Evolutionary conservation across 345 rosid species (phyloP).

Genomic region (Eucalyptus melliodora): DNA sequence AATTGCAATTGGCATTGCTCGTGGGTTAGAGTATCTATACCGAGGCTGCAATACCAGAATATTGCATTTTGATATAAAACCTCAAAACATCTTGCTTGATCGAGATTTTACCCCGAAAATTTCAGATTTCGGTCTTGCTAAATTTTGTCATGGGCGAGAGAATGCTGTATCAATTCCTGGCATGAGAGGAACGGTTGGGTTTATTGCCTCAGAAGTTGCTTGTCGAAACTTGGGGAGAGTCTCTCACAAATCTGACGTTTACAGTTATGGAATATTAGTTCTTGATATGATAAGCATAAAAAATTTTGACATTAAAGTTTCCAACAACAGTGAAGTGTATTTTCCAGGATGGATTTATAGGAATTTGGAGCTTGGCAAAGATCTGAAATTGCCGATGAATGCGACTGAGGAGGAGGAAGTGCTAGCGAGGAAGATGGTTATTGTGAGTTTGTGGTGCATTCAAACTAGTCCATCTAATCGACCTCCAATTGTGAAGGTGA

Average conservation of each 20-base stretch:
- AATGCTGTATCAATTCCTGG: background rate
- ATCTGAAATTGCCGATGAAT: background rate
- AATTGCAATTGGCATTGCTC: background rate
- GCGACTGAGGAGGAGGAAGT: no score
- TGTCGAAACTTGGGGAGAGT: slow-evolving; percentile 14
- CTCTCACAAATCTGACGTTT: slow-evolving; percentile 30
- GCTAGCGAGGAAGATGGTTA: no score
- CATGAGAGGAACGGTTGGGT: slow-evolving; percentile 14
- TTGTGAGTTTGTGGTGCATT: no score
- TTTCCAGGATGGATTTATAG: slow-evolving; percentile 19
- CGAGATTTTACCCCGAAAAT: background rate
- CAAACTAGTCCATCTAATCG: no score
- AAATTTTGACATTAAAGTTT: background rate
- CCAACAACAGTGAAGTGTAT: background rate
- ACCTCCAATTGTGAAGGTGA: no score
- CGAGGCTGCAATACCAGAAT: background rate
- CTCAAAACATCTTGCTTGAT: background rate
- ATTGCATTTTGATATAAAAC: background rate
- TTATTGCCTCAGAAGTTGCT: slow-evolving; percentile 25
- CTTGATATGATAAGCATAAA: slow-evolving; percentile 21
- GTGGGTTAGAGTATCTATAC: background rate
- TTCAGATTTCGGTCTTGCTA: background rate
- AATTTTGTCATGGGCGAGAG: background rate
- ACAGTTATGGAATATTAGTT: slow-evolving; percentile 36
- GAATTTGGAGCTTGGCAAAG: background rate